phyloP scores from a whole-genome alignment of 2,329 filamentous ascomycete genomes.

The Aspergillus pseudoglaucus region DNA sequence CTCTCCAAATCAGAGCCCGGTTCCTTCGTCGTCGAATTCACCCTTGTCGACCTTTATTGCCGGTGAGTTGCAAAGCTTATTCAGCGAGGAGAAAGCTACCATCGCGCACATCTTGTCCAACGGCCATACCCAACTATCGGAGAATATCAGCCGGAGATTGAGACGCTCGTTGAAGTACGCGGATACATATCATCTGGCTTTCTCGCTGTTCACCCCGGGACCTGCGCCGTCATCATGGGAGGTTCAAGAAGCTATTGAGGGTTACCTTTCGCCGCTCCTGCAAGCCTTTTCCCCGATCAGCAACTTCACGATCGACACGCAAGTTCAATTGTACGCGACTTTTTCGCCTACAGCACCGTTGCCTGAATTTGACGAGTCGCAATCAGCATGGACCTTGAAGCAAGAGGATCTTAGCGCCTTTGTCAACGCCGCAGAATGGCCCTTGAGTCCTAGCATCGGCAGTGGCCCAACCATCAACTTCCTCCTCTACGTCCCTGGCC shows the following conservation, averaged over 20 bases:
- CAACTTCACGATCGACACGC: constrained; percentile 92
- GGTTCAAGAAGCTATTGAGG: constrained; percentile 70
- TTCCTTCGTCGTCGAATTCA: constrained; percentile 63
- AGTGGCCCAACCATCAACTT: constrained; percentile 93
- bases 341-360: constrained; percentile 57
- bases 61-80: constrained; percentile 67
- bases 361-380: constrained; percentile 48
- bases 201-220: constrained; percentile 84
- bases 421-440: constrained; percentile 97
- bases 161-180: constrained; percentile 86
- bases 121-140: constrained; percentile 43
- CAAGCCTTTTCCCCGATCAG: constrained; percentile 74
- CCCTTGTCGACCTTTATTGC: constrained; percentile 71
- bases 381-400: constrained; percentile 61
- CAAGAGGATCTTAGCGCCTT: constrained; percentile 89
- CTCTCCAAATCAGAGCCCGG: constrained; percentile 60
- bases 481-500: constrained; percentile 78
- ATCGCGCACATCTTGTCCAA: constrained; percentile 67
- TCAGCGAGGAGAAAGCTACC: constrained; percentile 81
- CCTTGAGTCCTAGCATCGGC: constrained; percentile 86
- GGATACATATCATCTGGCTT: constrained; percentile 88
- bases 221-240: constrained; percentile 81
- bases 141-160: constrained; percentile 61
- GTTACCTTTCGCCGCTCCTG: constrained; percentile 77
- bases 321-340: constrained; percentile 85